Conservation (phyloP, 345 rosid species). For the Arabis alpina region DNA sequence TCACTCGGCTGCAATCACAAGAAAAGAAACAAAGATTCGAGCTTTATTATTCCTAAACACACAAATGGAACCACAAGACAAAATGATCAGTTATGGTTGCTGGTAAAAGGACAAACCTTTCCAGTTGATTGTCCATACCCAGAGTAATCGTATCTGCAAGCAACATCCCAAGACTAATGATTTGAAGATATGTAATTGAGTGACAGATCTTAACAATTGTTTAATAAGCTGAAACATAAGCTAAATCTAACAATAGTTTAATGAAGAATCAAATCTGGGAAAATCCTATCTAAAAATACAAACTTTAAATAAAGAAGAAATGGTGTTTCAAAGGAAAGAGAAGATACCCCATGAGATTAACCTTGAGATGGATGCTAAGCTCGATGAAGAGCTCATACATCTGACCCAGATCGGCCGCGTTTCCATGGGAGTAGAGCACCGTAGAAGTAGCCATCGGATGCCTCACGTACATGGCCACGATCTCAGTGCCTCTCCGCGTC, state of each 20-base stretch:
- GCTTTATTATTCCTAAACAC: not conserved
- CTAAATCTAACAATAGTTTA: not conserved
- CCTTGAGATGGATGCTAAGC: constrained; percentile 86
- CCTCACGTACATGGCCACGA: constrained; percentile 77
- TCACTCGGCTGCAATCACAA: constrained; percentile 78
- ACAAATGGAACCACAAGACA: not conserved
- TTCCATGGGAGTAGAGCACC: constrained; percentile 91
- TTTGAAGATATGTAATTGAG: too few relatives aligned
- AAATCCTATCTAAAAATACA: too few relatives aligned
- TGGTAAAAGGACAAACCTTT: constrained; percentile 63
- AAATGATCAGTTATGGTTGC: not conserved
- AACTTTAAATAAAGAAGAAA: too few relatives aligned
- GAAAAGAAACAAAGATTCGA: not conserved
- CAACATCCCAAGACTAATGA: constrained; percentile 4
- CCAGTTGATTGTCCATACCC: constrained; percentile 97
- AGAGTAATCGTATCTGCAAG: constrained; percentile 91
- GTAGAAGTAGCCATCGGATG: constrained; percentile 92
- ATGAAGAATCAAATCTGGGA: too few relatives aligned
- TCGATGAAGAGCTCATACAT: constrained; percentile 98
- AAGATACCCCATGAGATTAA: constrained; percentile 89
- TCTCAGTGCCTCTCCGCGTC: constrained; percentile 79
- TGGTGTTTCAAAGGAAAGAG: not conserved
- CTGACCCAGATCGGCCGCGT: constrained; percentile 99
- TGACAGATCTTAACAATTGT: too few relatives aligned
- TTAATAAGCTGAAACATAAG: too few relatives aligned